Evolutionary conservation across 2,329 filamentous ascomycete genomes (phyloP).

Genomic region (Myriangium duriaei): DNA sequence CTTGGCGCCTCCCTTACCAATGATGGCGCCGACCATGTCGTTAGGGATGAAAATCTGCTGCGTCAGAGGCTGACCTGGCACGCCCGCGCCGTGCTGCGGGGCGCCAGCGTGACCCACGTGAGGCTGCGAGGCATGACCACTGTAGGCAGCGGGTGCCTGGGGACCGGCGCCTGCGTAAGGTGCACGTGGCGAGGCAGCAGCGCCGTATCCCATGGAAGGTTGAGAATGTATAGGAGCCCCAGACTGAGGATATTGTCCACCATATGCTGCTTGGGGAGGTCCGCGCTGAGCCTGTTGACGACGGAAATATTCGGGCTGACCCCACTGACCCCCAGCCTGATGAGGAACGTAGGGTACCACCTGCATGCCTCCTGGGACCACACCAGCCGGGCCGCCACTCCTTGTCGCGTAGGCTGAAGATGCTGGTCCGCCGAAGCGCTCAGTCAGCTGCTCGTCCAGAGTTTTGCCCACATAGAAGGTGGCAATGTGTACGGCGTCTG

Average conservation of each 20-base stretch:
- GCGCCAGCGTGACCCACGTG: slow-evolving; percentile 52
- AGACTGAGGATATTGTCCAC: slow-evolving; percentile 46
- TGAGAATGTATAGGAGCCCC: slow-evolving; percentile 34
- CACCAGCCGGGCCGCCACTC: slow-evolving; percentile 82
- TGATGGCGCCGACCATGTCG: slow-evolving; percentile 98
- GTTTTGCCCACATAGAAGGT: slow-evolving; percentile 98
- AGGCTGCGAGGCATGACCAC: slow-evolving; percentile 49
- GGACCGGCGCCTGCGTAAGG: slow-evolving; percentile 71
- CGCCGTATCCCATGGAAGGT: slow-evolving; percentile 65
- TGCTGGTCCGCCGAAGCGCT: slow-evolving; percentile 87
- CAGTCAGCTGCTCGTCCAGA: slow-evolving; percentile 92
- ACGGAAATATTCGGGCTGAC: slow-evolving; percentile 75
- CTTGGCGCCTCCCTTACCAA: slow-evolving; percentile 95
- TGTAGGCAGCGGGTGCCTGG: slow-evolving; percentile 58
- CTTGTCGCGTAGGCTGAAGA: slow-evolving; percentile 96
- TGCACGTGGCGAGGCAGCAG: slow-evolving; percentile 51
- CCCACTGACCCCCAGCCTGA: slow-evolving; percentile 82
- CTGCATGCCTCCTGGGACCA: slow-evolving; percentile 94
- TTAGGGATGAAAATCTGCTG: slow-evolving; percentile 99
- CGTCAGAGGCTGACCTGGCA: slow-evolving; percentile 75
- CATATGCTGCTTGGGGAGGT: slow-evolving; percentile 45
- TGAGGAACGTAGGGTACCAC: slow-evolving; percentile 97
- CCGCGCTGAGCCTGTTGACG: slow-evolving; percentile 66
- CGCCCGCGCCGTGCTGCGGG: slow-evolving; percentile 58
- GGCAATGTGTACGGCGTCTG: slow-evolving; percentile 95